Conservation (phyloP, 768 basidiomycete species). For the Phylloporus sp. region DNA sequence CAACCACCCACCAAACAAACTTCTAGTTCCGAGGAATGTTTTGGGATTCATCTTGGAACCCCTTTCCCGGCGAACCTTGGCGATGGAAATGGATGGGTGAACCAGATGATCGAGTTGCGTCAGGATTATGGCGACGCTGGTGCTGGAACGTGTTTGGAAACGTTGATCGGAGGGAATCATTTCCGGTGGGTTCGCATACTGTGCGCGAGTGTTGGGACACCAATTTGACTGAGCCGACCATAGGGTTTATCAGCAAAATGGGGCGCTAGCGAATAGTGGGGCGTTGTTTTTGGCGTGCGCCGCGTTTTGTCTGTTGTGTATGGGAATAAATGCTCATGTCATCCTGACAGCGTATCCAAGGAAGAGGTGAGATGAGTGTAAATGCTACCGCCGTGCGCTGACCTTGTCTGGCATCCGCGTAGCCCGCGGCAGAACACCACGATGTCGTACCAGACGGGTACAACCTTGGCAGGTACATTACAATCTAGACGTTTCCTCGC, state of each 20-base stretch:
- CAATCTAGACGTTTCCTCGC: neutral
- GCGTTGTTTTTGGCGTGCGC: conserved; percentile 60
- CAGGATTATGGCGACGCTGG: conserved; percentile 36
- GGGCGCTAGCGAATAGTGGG: conserved; percentile 43
- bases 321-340: neutral
- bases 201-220: neutral
- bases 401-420: neutral
- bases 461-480: conserved; percentile 41
- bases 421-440: conserved; percentile 36
- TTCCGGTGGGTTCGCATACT: conserved; percentile 33
- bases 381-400: neutral
- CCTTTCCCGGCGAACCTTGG: conserved; percentile 44
- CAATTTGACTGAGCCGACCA: neutral
- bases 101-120: conserved; percentile 44
- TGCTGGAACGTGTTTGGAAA: conserved; percentile 46
- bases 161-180: conserved; percentile 45
- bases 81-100: conserved; percentile 42
- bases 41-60: conserved; percentile 34
- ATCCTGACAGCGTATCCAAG: conserved; percentile 38
- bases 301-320: neutral
- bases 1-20: neutral
- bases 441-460: conserved; percentile 47
- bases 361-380: conserved; percentile 35
- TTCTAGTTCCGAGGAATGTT: conserved; percentile 39
- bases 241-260: conserved; percentile 56